Base-by-base conservation (phyloP, 2,329 filamentous ascomycete species). In the Fragosphaeria purpurea region DNA sequence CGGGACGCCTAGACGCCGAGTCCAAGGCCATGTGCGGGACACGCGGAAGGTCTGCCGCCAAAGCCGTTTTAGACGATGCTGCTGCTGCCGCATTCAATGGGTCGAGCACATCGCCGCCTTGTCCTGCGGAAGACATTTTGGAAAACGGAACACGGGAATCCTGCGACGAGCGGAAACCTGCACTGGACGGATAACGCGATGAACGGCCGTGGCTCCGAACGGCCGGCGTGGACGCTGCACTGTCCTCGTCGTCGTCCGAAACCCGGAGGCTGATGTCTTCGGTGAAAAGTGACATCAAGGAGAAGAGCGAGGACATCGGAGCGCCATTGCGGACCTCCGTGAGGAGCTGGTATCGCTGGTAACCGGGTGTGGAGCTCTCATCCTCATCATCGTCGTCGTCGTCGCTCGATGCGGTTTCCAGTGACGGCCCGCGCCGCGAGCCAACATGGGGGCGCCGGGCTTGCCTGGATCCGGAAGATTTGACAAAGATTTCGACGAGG, bases 281-380 rank as follows among this genome's bases (percentile, higher is more conserved):
- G 4, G 93, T 98, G 62, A 98, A 98, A 0, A 98, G 73, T 2
- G 91, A 95, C 68, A 98, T 81, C 58, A 98, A 95, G 1, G 93
- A 97, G 66, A 98, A 98, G 2, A 98, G 70, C 0, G 93, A 98
- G 5, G 93, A 98, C 91, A 98, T 96, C 1, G 94, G 91, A 1
- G 93, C 90, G 11, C 93, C 93, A 60, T 98, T 98, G 61, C 93
- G 94, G 48, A 98, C 91, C 67, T 98, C 94, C 0, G 93, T 98
- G 49, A 98, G 74, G 40, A 98, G 76, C 64, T 97, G 93, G 61
- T 98, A 98, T 35, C 85, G 87, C 63, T 95, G 89, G 51, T 87
- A 82, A 7, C 77, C 78, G 38, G 79, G 79, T 5, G 76, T 67
- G 35, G 74, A 41, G 22, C 50, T 68, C 41, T 72, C 69, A 41